Percentiles rank a stretch among this genome's conserved stretches.
phyloP scores from a whole-genome alignment of 805 yeast genomes.

The Yarrowia keelungensis region DNA sequence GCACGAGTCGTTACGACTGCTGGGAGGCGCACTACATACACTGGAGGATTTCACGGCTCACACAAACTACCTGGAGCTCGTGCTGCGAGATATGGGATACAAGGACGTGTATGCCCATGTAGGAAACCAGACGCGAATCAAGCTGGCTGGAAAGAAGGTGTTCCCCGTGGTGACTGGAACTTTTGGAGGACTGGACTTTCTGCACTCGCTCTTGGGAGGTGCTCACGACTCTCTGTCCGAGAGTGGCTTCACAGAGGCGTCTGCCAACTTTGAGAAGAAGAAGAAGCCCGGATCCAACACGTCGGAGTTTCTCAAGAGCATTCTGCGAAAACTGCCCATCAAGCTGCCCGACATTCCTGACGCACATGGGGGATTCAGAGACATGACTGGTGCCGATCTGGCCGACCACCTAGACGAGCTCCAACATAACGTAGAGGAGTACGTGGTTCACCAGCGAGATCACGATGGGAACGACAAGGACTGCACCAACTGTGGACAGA shows the following conservation, averaged over 20 bases:
- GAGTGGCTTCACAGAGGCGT: constrained; percentile 43
- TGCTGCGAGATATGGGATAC: constrained; percentile 43
- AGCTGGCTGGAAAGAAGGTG: constrained; percentile 42
- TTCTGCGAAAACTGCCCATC: constrained; percentile 34
- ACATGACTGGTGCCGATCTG: constrained; percentile 29
- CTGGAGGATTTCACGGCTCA: constrained; percentile 46
- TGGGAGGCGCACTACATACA: constrained; percentile 45
- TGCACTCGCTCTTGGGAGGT: constrained; percentile 44
- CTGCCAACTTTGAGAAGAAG: constrained; percentile 40
- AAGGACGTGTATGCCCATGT: constrained; percentile 45
- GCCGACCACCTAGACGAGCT: constrained; percentile 36
- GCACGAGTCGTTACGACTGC: constrained; percentile 43
- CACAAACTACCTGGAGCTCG: constrained; percentile 43
- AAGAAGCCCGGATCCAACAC: constrained; percentile 20
- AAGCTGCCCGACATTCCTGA: constrained; percentile 36
- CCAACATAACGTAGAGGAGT: constrained; percentile 33
- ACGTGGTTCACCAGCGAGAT: constrained; percentile 28
- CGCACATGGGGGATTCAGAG: constrained; percentile 38
- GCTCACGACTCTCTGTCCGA: constrained; percentile 44
- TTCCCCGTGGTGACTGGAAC: constrained; percentile 46
- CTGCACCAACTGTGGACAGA: constrained; percentile 4
- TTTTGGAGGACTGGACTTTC: constrained; percentile 45
- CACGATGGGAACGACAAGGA: constrained; percentile 26
- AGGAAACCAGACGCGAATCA: constrained; percentile 42
- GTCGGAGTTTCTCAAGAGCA: constrained; percentile 34